These are phyloP conservation scores for Yamadazyma pseudoaaseri DNA, from an alignment of 1,139 yeast genomes.

Conservation along the genomic window DNA sequence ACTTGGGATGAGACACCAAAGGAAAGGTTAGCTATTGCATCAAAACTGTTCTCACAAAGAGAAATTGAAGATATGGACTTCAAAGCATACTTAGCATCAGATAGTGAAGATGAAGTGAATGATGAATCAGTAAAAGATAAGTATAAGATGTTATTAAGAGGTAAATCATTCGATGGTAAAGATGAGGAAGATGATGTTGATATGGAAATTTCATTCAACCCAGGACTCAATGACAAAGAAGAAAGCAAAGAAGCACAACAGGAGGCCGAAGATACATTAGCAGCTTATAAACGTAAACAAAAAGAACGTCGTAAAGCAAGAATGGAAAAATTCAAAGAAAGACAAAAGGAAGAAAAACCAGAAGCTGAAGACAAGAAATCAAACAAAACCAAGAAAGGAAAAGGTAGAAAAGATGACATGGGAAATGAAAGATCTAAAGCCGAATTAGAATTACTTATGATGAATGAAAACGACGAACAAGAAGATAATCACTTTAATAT, in stretches of 20 bases:
- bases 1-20: conserved; percentile 99
- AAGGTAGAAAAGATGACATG: conserved; percentile 23
- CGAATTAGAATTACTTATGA: conserved; percentile 76
- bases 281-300: conserved; percentile 81
- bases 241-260: conserved; percentile 14
- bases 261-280: conserved; percentile 74
- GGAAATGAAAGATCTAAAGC: conserved; percentile 58
- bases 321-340: conserved; percentile 68
- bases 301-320: conserved; percentile 87
- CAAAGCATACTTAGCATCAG: conserved; percentile 92
- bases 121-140: conserved; percentile 47
- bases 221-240: conserved; percentile 62
- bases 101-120: conserved; percentile 54
- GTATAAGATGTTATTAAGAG: conserved; percentile 62
- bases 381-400: conserved; percentile 11
- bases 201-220: conserved; percentile 94
- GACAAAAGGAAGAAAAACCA: conserved; percentile 37
- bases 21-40: conserved; percentile 77
- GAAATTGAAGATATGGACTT: conserved; percentile 97
- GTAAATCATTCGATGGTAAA: conserved; percentile 35
- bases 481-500: conserved; percentile 66
- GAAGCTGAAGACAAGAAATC: conserved; percentile 9
- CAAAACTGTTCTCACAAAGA: conserved; percentile 80
- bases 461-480: conserved; percentile 53
- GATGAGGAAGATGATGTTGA: conserved; percentile 66